These are phyloP conservation scores for Yamadazyma philogaea DNA, from an alignment of 805 yeast species.

Conservation along the genomic window DNA sequence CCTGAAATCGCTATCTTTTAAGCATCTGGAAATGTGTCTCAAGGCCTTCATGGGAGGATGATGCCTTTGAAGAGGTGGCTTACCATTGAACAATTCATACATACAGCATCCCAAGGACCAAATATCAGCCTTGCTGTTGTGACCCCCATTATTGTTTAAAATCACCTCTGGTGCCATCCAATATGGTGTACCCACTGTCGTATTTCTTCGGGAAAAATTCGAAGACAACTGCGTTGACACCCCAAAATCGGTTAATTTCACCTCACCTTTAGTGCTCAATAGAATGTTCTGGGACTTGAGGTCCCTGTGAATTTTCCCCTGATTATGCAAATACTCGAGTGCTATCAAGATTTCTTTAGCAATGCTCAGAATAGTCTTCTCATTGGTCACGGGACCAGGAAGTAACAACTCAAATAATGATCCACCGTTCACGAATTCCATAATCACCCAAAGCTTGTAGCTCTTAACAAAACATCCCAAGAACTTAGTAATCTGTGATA, in stretches of 20 bases:
- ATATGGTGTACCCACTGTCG: slow-evolving; percentile 56
- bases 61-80: slow-evolving; percentile 57
- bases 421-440: slow-evolving; percentile 82
- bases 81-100: slow-evolving; percentile 67
- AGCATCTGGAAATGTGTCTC: slow-evolving; percentile 34
- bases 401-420: slow-evolving; percentile 62
- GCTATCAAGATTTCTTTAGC: slow-evolving; percentile 58
- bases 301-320: slow-evolving; percentile 71
- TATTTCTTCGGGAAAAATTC: slow-evolving; percentile 41
- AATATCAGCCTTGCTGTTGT: slow-evolving; percentile 59
- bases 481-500: slow-evolving; percentile 61
- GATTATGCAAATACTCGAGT: slow-evolving; percentile 60
- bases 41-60: slow-evolving; percentile 45
- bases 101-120: slow-evolving; percentile 83
- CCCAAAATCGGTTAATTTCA: slow-evolving; percentile 46
- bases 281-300: slow-evolving; percentile 42
- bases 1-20: slow-evolving; percentile 27
- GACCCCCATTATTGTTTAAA: slow-evolving; percentile 55
- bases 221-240: slow-evolving; percentile 43
- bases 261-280: slow-evolving; percentile 34
- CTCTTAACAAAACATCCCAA: slow-evolving; percentile 70
- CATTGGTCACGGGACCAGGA: slow-evolving; percentile 59
- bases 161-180: slow-evolving; percentile 68
- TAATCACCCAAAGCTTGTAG: slow-evolving; percentile 71
- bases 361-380: slow-evolving; percentile 47